These are phyloP conservation scores for Tilletia setariae DNA, from an alignment of 1,284 basidiomycete species.

Conservation along the genomic window DNA sequence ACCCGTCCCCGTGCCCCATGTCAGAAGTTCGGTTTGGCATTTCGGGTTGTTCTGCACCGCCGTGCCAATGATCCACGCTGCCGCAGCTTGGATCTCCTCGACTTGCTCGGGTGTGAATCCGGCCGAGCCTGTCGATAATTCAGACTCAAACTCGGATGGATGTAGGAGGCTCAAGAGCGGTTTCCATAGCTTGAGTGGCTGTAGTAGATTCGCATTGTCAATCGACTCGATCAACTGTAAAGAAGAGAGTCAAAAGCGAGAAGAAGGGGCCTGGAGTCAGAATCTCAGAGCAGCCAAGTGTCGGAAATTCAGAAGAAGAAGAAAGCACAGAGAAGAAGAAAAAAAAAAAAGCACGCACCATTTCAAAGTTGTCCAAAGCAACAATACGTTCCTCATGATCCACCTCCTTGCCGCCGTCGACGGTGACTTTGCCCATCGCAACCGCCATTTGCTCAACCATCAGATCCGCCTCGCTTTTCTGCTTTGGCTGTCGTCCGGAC, in stretches of 20 bases:
- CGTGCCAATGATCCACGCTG: constrained; percentile 88
- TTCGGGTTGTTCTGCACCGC: constrained; percentile 92
- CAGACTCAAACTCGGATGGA: constrained; percentile 58
- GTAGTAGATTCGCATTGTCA: constrained; percentile 92
- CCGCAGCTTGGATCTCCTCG: constrained; percentile 65
- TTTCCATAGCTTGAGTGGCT: constrained; percentile 79
- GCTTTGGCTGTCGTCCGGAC: constrained; percentile 38
- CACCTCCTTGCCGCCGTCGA: constrained; percentile 6
- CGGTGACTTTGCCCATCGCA: constrained; percentile 34
- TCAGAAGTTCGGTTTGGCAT: constrained; percentile 73
- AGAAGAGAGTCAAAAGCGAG: constrained; percentile 16
- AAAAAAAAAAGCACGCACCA: no score
- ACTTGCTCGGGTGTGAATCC: constrained; percentile 7
- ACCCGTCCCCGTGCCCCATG: constrained; percentile 48
- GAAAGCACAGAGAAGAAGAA: no score
- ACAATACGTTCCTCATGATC: constrained; percentile 59
- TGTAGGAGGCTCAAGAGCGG: constrained; percentile 70
- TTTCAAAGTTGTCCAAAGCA: constrained; percentile 90
- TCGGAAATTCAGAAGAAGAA: no score
- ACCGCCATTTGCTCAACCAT: constrained; percentile 49
- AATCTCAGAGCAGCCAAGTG: no score
- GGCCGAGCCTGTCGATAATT: neutral
- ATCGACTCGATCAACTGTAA: constrained; percentile 80
- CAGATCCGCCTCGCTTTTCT: constrained; percentile 52
- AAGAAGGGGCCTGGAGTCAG: no score